These are phyloP conservation scores for Paspalum vaginatum DNA, from an alignment of 176 grass and related monocot species.

Conservation along the genomic window DNA sequence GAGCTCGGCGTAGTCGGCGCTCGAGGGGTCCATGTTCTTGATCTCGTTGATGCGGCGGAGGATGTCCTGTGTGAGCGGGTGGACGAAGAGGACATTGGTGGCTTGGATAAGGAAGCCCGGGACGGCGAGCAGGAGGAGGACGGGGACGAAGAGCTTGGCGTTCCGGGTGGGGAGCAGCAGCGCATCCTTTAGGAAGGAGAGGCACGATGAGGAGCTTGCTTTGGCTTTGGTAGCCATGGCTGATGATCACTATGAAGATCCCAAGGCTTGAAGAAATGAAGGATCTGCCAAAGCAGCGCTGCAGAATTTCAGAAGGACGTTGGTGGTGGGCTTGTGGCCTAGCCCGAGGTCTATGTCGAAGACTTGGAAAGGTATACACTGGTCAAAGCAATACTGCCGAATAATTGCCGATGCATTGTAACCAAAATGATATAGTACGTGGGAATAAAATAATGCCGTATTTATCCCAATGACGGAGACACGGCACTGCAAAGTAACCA, in stretches of 20 bases:
- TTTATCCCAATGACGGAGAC: too few relatives aligned
- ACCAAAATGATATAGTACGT: too few relatives aligned
- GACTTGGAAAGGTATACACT: background rate
- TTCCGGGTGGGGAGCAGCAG: conserved; percentile 20
- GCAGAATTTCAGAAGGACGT: background rate
- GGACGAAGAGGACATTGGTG: background rate
- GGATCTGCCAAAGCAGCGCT: background rate
- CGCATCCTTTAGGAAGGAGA: conserved; percentile 36
- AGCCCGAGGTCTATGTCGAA: background rate
- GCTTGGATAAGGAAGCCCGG: background rate
- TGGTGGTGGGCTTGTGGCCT: background rate
- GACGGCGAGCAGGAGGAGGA: background rate
- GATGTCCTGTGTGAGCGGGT: conserved; percentile 1
- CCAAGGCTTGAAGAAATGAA: too few relatives aligned
- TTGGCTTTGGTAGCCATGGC: conserved; percentile 31
- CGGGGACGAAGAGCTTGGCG: conserved; percentile 30
- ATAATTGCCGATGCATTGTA: background rate
- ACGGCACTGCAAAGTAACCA: too few relatives aligned
- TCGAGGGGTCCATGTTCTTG: conserved; percentile 13
- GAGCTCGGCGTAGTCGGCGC: conserved; percentile 20
- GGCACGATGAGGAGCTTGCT: background rate
- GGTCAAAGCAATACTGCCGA: background rate
- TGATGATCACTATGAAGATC: background rate
- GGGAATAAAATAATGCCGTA: too few relatives aligned
- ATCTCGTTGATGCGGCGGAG: background rate